A percentile compares a stretch with the other conserved stretches of the same genome.
These are phyloP conservation scores for Yamadazyma sp. DNA, from an alignment of 1,139 yeast genomes.

Conservation along the genomic window DNA sequence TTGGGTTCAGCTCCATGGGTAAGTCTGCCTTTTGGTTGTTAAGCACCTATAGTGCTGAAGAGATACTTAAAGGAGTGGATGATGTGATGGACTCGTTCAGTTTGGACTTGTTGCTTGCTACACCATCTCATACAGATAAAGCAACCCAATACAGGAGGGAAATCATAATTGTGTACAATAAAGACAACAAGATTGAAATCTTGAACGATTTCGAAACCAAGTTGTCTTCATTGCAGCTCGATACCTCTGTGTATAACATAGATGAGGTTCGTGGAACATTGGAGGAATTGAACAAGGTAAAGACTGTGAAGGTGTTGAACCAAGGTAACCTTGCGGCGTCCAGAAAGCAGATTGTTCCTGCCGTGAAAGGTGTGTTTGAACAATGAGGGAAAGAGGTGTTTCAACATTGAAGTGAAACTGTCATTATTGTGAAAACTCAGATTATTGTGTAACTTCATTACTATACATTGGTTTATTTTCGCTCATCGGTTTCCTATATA, in stretches of 20 bases:
- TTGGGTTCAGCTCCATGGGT: conserved; percentile 80
- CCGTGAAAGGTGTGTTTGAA: conserved; percentile 32
- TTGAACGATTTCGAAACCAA: conserved; percentile 9
- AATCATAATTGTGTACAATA: conserved; percentile 22
- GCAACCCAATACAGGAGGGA: conserved; percentile 53
- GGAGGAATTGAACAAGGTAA: conserved; percentile 19
- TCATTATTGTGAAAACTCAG: too few relatives aligned
- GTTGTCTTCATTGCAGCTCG: conserved; percentile 12
- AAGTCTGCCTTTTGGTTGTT: conserved; percentile 62
- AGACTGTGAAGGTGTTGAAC: conserved; percentile 33
- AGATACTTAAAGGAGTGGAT: conserved; percentile 39
- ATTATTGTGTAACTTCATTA: too few relatives aligned
- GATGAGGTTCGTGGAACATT: conserved; percentile 23
- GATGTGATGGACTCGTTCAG: conserved; percentile 34
- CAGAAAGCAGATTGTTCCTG: conserved; percentile 86
- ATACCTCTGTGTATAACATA: conserved; percentile 21
- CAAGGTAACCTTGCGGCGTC: conserved; percentile 65
- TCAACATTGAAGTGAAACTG: too few relatives aligned
- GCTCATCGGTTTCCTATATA: conserved; percentile 18
- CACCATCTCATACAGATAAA: conserved; percentile 57
- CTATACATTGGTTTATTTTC: too few relatives aligned
- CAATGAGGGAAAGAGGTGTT: too few relatives aligned
- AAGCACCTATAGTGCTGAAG: conserved; percentile 26
- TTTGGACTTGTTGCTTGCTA: conserved; percentile 57
- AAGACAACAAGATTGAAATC: conserved; percentile 3